Percentiles rank a stretch among this genome's conserved stretches.
Evolutionary conservation across 2,329 filamentous ascomycete genomes (phyloP).

Genomic region (Cordyceps cateniannulata): DNA sequence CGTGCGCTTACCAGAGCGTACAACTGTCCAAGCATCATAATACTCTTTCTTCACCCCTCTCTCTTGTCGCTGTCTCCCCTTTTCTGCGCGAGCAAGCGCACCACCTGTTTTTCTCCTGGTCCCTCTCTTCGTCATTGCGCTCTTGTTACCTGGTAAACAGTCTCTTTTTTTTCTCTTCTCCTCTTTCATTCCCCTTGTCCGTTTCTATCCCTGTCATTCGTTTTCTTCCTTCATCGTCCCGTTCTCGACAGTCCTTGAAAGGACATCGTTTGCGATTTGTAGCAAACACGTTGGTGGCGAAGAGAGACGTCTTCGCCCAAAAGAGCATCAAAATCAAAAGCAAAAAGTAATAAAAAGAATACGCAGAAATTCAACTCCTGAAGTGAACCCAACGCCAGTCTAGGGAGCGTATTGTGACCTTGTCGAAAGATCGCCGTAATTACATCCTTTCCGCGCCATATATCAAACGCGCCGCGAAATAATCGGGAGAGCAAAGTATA

Average conservation of each 20-base stretch:
- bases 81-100: background rate
- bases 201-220: background rate
- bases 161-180: background rate
- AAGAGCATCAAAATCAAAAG: background rate
- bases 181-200: background rate
- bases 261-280: background rate
- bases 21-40: background rate
- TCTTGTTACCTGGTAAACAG: background rate
- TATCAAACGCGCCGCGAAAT: conserved; percentile 18
- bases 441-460: conserved; percentile 30
- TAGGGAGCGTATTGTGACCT: conserved; percentile 13
- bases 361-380: conserved; percentile 8
- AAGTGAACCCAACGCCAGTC: conserved; percentile 12
- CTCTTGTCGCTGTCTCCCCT: background rate
- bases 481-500: background rate
- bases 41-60: background rate
- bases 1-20: conserved; percentile 2
- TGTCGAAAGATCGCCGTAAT: conserved; percentile 27
- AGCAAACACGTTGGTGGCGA: background rate
- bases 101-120: background rate
- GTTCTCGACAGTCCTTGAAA: background rate
- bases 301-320: background rate
- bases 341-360: conserved; percentile 7
- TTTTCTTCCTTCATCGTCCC: background rate
- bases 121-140: background rate